Base-by-base conservation (phyloP, 108 stramenopile species). In the Chaetoceros tenuissimus region DNA sequence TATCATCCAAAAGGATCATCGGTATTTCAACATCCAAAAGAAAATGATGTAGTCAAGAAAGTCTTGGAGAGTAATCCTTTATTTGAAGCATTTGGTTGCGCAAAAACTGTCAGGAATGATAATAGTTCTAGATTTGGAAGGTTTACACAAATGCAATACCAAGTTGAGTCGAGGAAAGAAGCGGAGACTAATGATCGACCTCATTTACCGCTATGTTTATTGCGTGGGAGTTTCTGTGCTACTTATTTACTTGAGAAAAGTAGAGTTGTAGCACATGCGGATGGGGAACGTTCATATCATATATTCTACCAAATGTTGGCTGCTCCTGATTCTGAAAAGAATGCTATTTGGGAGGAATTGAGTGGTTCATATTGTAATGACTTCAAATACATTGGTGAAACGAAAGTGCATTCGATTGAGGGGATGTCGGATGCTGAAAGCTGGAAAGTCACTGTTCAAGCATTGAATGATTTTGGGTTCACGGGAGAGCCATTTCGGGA, bases 201-300 rank as follows among this genome's bases (percentile, higher is more conserved):
- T 8, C 52, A 18, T n/a, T 48, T 55, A 59, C 77, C 81, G 5
- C 69, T 51, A 46, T 80, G 62, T 51, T 61, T 53, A 34, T 61
- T 81, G 34, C 65, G 69, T 17, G 80, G 84, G n/a, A 80, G 80
- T 31, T 66, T 44, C 45, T 69, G 71, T 53, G 63, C 63, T 18
- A 90, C 87, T 19, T 98, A 95, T 57, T 78, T 98, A 40, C 72
- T 98, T 2, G 97, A 98, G 67, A 96, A 96, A 66, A 85, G 78
- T 25, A 82, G 97, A 18, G 83, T 96, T 48, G 91, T 96, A 24
- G 54, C 67, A 28, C 80, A 86, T 48, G 73, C 82, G 47, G 31
- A 55, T 3, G 84, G 87, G 17, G 97, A 98, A 68, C 59, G 97
- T 3, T 94, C 94, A 58, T 98, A 92, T 72, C 97, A 98, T 65